Conservation (phyloP, 2,329 filamentous ascomycete species). For the Arthrobotrys conoides region DNA sequence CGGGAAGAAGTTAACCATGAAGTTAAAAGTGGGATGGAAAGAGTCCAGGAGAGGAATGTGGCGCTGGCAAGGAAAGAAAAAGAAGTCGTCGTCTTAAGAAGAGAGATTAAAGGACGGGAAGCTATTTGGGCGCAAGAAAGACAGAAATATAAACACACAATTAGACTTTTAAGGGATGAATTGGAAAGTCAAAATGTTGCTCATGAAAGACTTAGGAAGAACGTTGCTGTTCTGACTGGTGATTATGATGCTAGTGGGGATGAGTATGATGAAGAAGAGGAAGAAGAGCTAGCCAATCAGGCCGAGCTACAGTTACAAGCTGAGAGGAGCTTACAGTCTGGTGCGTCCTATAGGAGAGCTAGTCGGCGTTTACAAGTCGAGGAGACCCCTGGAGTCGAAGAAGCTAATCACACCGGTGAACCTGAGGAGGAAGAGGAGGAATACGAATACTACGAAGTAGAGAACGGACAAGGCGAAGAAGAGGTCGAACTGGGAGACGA, state of each 20-base stretch:
- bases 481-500: neutral
- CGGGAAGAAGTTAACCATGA: slow-evolving; percentile 52
- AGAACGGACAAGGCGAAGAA: slow-evolving; percentile 11
- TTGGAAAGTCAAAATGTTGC: slow-evolving; percentile 31
- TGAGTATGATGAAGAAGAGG: slow-evolving; percentile 34
- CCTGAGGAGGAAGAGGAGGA: slow-evolving; percentile 36
- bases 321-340: slow-evolving; percentile 45
- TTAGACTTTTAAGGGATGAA: slow-evolving; percentile 43
- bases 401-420: slow-evolving; percentile 1
- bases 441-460: slow-evolving; percentile 25
- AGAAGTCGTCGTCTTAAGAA: slow-evolving; percentile 29
- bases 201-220: slow-evolving; percentile 42
- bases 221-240: slow-evolving; percentile 45
- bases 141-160: slow-evolving; percentile 42
- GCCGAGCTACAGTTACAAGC: slow-evolving; percentile 51
- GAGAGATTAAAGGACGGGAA: slow-evolving; percentile 20
- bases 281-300: slow-evolving; percentile 47
- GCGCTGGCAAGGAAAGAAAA: slow-evolving; percentile 46
- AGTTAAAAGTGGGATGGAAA: slow-evolving; percentile 53
- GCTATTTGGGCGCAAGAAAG: slow-evolving; percentile 39
- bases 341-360: slow-evolving; percentile 46
- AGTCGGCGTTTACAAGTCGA: slow-evolving; percentile 51
- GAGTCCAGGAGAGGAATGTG: slow-evolving; percentile 51
- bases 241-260: slow-evolving; percentile 32
- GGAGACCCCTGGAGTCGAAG: slow-evolving; percentile 42